Percentiles rank a stretch among this genome's conserved stretches.
Evolutionary conservation across 2,329 filamentous ascomycete genomes (phyloP).

Genomic region (Akanthomyces dipterigenus): DNA sequence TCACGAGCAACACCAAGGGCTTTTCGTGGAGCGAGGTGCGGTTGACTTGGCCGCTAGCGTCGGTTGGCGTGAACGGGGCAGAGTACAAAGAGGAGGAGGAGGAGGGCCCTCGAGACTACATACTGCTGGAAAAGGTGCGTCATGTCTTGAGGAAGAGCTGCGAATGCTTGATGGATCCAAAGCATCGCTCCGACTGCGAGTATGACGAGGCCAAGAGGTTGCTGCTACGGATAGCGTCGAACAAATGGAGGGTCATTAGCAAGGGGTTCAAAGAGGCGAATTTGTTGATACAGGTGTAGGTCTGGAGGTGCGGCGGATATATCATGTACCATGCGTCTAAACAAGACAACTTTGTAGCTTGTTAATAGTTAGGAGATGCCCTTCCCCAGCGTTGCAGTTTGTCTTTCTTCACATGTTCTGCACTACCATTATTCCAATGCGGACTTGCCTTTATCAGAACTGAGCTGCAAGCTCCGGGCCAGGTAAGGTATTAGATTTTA

Average conservation of each 20-base stretch:
- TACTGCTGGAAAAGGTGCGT: background rate
- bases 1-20: background rate
- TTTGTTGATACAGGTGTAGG: background rate
- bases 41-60: background rate
- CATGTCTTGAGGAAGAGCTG: background rate
- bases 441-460: no score
- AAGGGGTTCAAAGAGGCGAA: background rate
- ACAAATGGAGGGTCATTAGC: background rate
- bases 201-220: background rate
- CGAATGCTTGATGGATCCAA: background rate
- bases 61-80: background rate
- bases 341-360: no score
- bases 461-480: no score
- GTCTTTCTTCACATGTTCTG: no score
- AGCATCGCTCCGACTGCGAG: background rate
- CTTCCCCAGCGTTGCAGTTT: no score
- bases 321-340: no score
- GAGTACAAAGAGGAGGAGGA: background rate
- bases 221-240: background rate
- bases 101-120: background rate
- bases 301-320: no score
- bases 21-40: background rate
- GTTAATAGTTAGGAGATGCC: no score
- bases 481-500: no score
- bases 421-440: no score